Conservation (phyloP, 1,284 basidiomycete species). For the Singerocomus inundabilis region DNA sequence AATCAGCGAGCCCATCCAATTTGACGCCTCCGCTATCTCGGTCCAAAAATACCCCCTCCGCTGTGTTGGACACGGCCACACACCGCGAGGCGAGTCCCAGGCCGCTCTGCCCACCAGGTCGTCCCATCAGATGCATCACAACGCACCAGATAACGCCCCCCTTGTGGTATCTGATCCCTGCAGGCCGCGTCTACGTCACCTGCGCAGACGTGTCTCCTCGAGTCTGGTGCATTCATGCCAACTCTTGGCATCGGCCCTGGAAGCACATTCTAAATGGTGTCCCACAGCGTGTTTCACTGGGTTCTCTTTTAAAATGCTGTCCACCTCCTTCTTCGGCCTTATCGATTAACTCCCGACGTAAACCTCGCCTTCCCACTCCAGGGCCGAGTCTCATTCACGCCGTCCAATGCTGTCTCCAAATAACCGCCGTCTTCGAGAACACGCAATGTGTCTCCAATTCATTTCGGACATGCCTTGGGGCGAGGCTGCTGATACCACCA, state of each 20-base stretch:
- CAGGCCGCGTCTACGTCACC: not conserved
- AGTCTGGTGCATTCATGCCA: not conserved
- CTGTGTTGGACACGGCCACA: not conserved
- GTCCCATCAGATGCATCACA: slow-evolving; percentile 2
- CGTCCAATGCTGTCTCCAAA: slow-evolving; percentile 4
- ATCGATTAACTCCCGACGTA: slow-evolving; percentile 4
- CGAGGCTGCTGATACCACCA: not conserved
- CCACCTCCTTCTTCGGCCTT: slow-evolving; percentile 1
- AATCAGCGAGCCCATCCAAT: slow-evolving; percentile 3
- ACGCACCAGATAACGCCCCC: not conserved
- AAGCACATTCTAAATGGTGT: not conserved
- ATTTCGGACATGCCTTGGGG: slow-evolving; percentile 22
- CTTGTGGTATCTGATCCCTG: not conserved
- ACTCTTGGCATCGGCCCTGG: not conserved
- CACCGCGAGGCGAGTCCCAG: not conserved
- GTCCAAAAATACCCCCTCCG: not conserved
- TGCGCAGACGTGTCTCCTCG: not conserved
- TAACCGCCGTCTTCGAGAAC: slow-evolving; percentile 16
- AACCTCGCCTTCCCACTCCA: slow-evolving; percentile 1
- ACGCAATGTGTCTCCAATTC: slow-evolving; percentile 15
- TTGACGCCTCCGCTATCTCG: slow-evolving; percentile 5
- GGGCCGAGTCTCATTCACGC: not conserved
- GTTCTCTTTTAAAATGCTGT: slow-evolving; percentile 1
- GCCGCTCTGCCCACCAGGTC: not conserved
- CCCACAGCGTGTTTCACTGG: not conserved